Conservation (phyloP, 108 stramenopile genomes). For the Hondaea fermentalgiana region DNA sequence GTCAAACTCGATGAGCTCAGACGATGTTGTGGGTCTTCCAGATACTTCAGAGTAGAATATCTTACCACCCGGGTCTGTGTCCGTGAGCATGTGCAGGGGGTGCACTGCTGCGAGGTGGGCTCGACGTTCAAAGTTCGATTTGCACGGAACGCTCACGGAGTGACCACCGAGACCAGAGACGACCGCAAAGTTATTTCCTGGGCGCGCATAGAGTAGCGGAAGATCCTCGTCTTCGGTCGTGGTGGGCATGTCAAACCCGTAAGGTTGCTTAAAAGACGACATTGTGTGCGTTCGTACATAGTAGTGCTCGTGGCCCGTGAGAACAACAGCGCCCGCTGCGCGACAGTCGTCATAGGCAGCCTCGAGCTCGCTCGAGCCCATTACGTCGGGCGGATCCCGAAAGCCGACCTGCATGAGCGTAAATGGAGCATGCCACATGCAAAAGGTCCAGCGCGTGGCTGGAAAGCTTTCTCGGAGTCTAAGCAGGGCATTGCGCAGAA, state of each 20-base stretch:
- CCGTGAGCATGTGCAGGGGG: neutral
- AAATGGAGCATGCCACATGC: constrained; percentile 6
- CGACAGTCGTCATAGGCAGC: neutral
- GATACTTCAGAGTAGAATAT: neutral
- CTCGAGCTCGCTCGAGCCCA: neutral
- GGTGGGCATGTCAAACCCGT: neutral
- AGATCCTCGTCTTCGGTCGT: neutral
- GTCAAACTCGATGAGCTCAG: neutral
- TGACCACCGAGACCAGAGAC: neutral
- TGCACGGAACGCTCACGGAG: neutral
- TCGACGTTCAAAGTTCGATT: neutral
- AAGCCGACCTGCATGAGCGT: neutral
- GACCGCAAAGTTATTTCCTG: neutral
- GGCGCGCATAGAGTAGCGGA: neutral
- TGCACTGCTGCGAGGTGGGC: neutral
- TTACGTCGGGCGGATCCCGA: neutral
- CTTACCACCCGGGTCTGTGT: neutral
- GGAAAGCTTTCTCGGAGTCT: neutral
- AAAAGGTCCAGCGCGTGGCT: neutral
- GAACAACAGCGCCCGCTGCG: neutral
- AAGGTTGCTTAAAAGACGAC: neutral
- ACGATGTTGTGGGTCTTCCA: neutral
- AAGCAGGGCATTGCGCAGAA: neutral
- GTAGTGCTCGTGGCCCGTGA: constrained; percentile 7
- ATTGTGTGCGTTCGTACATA: neutral